Base-by-base conservation (phyloP, 371 early-diverging fungal genomes). In the Mucor sp. region DNA sequence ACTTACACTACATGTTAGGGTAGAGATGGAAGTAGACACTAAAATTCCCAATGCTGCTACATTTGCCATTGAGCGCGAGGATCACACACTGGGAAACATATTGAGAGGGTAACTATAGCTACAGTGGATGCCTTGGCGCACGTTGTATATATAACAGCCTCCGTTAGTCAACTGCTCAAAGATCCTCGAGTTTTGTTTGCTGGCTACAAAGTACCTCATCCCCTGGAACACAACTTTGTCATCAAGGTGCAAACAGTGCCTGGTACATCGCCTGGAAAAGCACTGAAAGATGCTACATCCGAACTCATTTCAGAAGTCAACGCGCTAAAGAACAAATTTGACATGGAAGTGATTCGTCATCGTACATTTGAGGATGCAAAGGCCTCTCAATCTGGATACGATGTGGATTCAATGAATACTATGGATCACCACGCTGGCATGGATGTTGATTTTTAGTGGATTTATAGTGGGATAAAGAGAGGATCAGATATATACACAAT, bases 201-300 rank as follows among this genome's bases (percentile, higher is more conserved):
- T 19, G 99, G 97, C 56, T 99, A 99, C 85, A 95, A 95, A 69
- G 84, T 95, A 63, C 99, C 99, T 17, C 99, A 99, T 77, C 99
- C 99, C 33, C 87, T 99, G 9, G 96, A 98, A 74, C 95, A 96
- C 79, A 85, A 89, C 63, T 89, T 97, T 55, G 75, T 94, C 23
- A 80, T 99, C 60, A 96, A 95, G 74, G 88, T 98, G 11, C 98
- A 97, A 75, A 97, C 99, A 7, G 90, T 91, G 0, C 86, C 91
- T 7, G 90, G 93, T 19, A 91, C 93, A 8, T 89, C 90, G 58
- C 98, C 98, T 30, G 86, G 91, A 39, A 88, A 90, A 47, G 96
- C 92, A 19, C 78, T 97, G 33, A 87, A 88, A 55, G 87, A 89
- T 48, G 94, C 95, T 15, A 86, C 95, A 6, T 86, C 89, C 33